Percentiles rank a stretch among this genome's conserved stretches.
phyloP scores from a whole-genome alignment of 1,284 basidiomycete genomes.

The Acaromyces ingoldii region DNA sequence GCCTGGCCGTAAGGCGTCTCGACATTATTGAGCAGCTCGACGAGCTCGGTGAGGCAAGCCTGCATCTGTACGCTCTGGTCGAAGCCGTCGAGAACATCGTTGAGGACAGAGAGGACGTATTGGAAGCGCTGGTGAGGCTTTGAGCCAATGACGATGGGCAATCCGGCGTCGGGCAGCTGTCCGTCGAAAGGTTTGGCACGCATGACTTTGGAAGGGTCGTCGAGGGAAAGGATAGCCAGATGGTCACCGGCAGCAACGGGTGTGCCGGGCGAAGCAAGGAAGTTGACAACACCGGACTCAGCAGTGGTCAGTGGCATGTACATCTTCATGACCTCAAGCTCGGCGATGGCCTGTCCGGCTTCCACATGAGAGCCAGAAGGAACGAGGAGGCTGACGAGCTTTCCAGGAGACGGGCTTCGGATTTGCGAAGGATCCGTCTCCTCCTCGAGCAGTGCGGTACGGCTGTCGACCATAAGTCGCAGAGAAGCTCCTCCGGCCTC shows the following conservation, averaged over 20 bases:
- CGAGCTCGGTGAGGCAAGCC: conserved; percentile 73
- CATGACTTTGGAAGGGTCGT: conserved; percentile 93
- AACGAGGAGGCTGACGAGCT: conserved; percentile 88
- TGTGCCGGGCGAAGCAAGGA: conserved; percentile 96
- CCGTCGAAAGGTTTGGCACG: conserved; percentile 98
- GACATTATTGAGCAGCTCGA: conserved; percentile 70
- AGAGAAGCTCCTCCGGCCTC: conserved; percentile 66
- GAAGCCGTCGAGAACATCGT: conserved; percentile 64
- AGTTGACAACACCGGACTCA: conserved; percentile 74
- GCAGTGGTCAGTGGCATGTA: conserved; percentile 68
- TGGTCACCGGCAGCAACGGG: conserved; percentile 96
- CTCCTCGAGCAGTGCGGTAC: conserved; percentile 97
- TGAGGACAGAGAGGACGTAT: conserved; percentile 71
- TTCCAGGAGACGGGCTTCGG: conserved; percentile 91
- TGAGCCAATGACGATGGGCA: conserved; percentile 78
- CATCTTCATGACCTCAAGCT: conserved; percentile 68
- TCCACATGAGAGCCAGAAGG: conserved; percentile 96
- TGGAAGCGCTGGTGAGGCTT: conserved; percentile 85
- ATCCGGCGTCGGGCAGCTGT: conserved; percentile 62
- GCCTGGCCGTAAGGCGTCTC: conserved; percentile 87
- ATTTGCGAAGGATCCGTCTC: conserved; percentile 99
- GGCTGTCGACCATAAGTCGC: conserved; percentile 83
- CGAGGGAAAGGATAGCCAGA: conserved; percentile 91
- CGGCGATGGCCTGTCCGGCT: conserved; percentile 92
- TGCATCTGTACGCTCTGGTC: conserved; percentile 57